Base-by-base conservation (phyloP, 352 stramenopile genomes). In the Globisporangium takayamanum region DNA sequence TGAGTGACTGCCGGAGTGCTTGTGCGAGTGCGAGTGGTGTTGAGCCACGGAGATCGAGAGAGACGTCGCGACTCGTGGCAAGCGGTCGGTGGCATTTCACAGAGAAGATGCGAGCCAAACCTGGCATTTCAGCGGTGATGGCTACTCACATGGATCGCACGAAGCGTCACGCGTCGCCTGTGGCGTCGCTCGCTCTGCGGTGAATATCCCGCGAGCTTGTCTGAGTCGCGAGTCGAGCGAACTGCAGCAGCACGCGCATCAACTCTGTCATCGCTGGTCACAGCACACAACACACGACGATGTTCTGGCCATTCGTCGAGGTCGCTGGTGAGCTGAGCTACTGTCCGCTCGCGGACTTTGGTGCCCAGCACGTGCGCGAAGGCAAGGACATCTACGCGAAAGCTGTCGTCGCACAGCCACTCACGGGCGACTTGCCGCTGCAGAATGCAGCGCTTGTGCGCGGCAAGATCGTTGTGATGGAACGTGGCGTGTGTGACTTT, bases 221-320 rank as follows among this genome's bases (percentile, higher is more conserved):
- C 33, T 14, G 22, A 61, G 46, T 44, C 36, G 55, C 55, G 54
- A 37, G 44, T 12, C 33, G 18, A 39, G 55, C 37, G 25, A 44
- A 16, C 50, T n/a, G 44, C 48, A 53, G 14, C 14, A 22, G n/a
- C 16, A 30, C 22, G 10, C 39, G 45, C n/a, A 42, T 4, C 36
- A 7, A 42, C 15, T 14, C 20, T 16, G 18, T 5, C 28, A 12
- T 15, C 30, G 50, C 16, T 33, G 14, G 5, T 11, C 16, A 6
- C 10, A 8, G 18, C 3, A 22, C 22, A 4, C 14, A 46, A 45
- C 39, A 5, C 50, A 37, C 16, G 12, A 39, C 16, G 20, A 91
- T 91, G 81, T 86, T 88, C 55, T 89, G 80, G 77, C 70, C 74
- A 30, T 91, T 91, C 64, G 55, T 88, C 37, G 77, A 86, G 55